Base-by-base conservation (phyloP, 1,139 yeast genomes). In the Lodderomyces theae region DNA sequence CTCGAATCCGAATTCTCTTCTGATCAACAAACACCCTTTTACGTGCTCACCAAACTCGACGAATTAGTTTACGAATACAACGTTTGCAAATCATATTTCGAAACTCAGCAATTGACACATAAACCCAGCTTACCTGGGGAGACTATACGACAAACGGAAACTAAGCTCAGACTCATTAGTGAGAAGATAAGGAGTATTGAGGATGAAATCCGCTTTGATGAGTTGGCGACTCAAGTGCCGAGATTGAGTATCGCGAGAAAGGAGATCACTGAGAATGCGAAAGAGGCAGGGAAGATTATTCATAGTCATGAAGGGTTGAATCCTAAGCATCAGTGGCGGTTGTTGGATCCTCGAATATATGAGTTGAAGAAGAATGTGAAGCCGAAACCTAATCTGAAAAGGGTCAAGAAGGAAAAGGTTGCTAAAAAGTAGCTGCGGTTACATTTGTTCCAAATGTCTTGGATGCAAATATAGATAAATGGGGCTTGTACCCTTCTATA, bases 241-340 rank as follows among this genome's bases (percentile, higher is more conserved):
- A 51, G 45, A 13, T 47, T 65, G 32, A 55, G 63, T 6, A 58
- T 60, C 13, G 45, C 61, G 11, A 52, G 70, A 38, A 53, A 67
- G 13, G 60, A 60, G 34, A 49, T 61, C 21, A 49, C 46, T 34
- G 68, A 64, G 35, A 64, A 57, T 45, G 67, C 69, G 5, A 45
- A 48, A 17, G 67, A 63, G 43, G 69, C 63, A 1, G 68, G 66
- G 2, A 56, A 54, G 39, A 46, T 65, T 22, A 29, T 37, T 15
- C 31, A 19, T 21, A 15, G 31, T 29, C 21, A 21, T 12, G 39
- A 37, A 21, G 22, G 12, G 3, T 24, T 13, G 34, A 29, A 29
- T 19, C 26, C 26, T 2, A 29, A 37, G 6, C n/a, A n/a, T n/a
- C 4, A 16, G 3, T 19, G 34, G 21, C 31, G 22, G 4, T 37